Evolutionary conservation across 371 early-diverging fungal genomes (phyloP).

Genomic region (Mucor indicus): DNA sequence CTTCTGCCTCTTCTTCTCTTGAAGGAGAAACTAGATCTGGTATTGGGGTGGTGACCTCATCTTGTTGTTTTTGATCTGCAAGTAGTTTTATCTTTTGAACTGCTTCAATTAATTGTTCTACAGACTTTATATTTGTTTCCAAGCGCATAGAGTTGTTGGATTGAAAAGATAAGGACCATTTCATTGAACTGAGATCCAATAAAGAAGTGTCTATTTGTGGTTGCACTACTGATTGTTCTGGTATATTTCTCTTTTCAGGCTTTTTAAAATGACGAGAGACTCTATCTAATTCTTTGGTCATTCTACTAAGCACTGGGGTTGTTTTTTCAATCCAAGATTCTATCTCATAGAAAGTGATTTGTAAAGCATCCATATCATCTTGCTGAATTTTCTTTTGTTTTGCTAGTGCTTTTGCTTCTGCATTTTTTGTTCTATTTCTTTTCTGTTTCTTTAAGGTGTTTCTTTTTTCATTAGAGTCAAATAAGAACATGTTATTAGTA

Average conservation of each 20-base stretch:
- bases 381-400: constrained; percentile 39
- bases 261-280: constrained; percentile 42
- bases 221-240: not conserved
- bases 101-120: constrained; percentile 49
- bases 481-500: constrained; percentile 7
- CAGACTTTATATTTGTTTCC: constrained; percentile 48
- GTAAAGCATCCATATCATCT: constrained; percentile 44
- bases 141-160: constrained; percentile 39
- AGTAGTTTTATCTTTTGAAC: constrained; percentile 37
- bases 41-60: not conserved
- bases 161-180: constrained; percentile 43
- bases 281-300: constrained; percentile 49
- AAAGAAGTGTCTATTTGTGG: not conserved
- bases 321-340: constrained; percentile 53
- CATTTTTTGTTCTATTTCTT: constrained; percentile 2
- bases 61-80: no score
- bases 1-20: constrained; percentile 6
- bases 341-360: constrained; percentile 52
- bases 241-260: constrained; percentile 17
- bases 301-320: constrained; percentile 35
- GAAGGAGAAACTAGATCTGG: not conserved
- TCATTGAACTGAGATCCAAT: constrained; percentile 19
- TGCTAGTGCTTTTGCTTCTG: constrained; percentile 27
- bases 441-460: constrained; percentile 2
- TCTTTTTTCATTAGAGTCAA: constrained; percentile 4